Conservation (phyloP, 73 alveolate species). For the Paramecium bursaria region DNA sequence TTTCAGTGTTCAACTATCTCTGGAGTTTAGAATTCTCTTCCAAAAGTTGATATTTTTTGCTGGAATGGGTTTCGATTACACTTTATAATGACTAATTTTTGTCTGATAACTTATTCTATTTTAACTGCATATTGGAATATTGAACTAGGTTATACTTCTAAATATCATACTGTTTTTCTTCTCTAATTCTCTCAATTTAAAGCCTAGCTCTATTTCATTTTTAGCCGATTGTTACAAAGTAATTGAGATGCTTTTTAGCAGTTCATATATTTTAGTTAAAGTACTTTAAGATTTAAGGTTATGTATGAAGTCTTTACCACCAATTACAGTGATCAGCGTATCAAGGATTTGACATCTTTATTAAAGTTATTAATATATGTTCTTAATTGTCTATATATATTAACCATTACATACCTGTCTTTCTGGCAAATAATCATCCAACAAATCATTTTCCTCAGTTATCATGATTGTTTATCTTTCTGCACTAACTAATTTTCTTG, state of each 20-base stretch:
- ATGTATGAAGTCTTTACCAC: slow-evolving; percentile 40
- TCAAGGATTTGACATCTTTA: slow-evolving; percentile 5
- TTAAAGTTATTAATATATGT: slow-evolving; percentile 14
- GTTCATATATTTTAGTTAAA: slow-evolving; percentile 44
- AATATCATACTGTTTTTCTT: slow-evolving; percentile 45
- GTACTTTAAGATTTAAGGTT: slow-evolving; percentile 52
- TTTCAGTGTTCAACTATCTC: slow-evolving; percentile 48
- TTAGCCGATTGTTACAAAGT: slow-evolving; percentile 63
- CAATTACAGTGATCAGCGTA: slow-evolving; percentile 4
- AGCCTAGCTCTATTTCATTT: slow-evolving; percentile 68
- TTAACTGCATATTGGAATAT: slow-evolving; percentile 25
- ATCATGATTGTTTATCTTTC: slow-evolving; percentile 28
- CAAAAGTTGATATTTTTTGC: slow-evolving; percentile 25
- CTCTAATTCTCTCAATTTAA: slow-evolving; percentile 67
- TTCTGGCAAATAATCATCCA: slow-evolving; percentile 22
- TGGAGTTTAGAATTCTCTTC: slow-evolving; percentile 61
- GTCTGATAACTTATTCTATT: slow-evolving; percentile 54
- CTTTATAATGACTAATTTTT: slow-evolving; percentile 54
- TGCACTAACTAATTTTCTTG: slow-evolving; percentile 48
- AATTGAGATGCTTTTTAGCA: slow-evolving; percentile 33
- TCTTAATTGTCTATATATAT: slow-evolving; percentile 17
- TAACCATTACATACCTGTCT: not conserved
- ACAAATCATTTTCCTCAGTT: slow-evolving; percentile 28
- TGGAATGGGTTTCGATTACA: slow-evolving; percentile 59
- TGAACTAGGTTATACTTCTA: slow-evolving; percentile 30